Conservation (phyloP, 2,329 filamentous ascomycete species). For the Aaosphaeria arxii region DNA sequence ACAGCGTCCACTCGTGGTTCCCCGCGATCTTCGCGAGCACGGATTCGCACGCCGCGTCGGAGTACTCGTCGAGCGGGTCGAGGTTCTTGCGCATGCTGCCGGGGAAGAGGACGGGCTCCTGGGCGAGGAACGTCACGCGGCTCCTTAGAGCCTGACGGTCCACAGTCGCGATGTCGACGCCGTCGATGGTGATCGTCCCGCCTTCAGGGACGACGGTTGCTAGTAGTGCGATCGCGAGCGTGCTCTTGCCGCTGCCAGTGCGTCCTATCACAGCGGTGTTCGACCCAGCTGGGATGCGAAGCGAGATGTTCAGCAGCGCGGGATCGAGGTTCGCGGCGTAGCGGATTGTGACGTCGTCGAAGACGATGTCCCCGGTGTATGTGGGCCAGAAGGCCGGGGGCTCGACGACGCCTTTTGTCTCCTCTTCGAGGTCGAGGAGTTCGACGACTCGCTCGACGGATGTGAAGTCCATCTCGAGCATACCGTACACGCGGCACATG, state of each 20-base stretch:
- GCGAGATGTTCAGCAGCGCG: slow-evolving; percentile 64
- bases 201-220: slow-evolving; percentile 51
- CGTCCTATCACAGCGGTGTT: slow-evolving; percentile 78
- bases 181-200: slow-evolving; percentile 59
- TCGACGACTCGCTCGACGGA: slow-evolving; percentile 85
- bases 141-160: slow-evolving; percentile 58
- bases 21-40: slow-evolving; percentile 55
- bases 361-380: slow-evolving; percentile 68
- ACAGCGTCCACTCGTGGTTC: slow-evolving; percentile 55
- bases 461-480: slow-evolving; percentile 88
- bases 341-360: slow-evolving; percentile 72
- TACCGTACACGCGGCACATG: slow-evolving; percentile 76
- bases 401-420: slow-evolving; percentile 62
- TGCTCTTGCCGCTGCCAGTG: slow-evolving; percentile 77
- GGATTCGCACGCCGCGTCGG: slow-evolving; percentile 52
- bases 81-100: slow-evolving; percentile 62
- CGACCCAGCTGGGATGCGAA: slow-evolving; percentile 74
- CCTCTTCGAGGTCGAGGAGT: slow-evolving; percentile 74
- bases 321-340: slow-evolving; percentile 78
- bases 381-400: slow-evolving; percentile 77
- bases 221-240: slow-evolving; percentile 62
- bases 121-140: slow-evolving; percentile 64
- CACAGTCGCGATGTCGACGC: slow-evolving; percentile 58
- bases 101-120: slow-evolving; percentile 65
- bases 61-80: slow-evolving; percentile 58